Evolutionary conservation across 1,284 basidiomycete species (phyloP).

Genomic region (Wallemia mellicola): DNA sequence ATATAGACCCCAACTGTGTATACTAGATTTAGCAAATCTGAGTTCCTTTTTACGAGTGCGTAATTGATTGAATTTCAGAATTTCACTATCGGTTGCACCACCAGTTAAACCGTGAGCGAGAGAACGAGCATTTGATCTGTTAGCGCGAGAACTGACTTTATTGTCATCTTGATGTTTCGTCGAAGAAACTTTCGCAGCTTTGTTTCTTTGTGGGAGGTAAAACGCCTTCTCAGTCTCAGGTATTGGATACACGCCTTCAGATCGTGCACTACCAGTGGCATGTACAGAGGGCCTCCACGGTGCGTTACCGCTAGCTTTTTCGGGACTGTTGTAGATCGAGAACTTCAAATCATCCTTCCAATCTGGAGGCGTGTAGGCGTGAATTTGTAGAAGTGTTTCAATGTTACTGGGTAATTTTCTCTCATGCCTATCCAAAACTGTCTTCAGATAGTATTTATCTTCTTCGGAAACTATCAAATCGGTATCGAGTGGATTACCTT

Average conservation of each 20-base stretch:
- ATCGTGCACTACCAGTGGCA: slow-evolving; percentile 50
- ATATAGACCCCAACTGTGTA: slow-evolving; percentile 93
- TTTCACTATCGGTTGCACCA: slow-evolving; percentile 20
- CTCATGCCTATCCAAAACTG: slow-evolving; percentile 23
- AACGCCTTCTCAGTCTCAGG: slow-evolving; percentile 67
- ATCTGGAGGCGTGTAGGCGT: slow-evolving; percentile 2
- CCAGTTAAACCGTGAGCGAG: slow-evolving; percentile 69
- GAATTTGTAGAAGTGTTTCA: slow-evolving; percentile 2
- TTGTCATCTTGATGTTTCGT: slow-evolving; percentile 15
- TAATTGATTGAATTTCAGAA: slow-evolving; percentile 90
- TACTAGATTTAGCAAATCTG: slow-evolving; percentile 76
- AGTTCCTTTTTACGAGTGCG: slow-evolving; percentile 94
- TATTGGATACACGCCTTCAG: slow-evolving; percentile 85
- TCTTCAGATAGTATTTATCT: slow-evolving; percentile 55
- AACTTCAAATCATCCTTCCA: slow-evolving; percentile 6
- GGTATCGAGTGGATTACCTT: not conserved
- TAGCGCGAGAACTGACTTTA: slow-evolving; percentile 37
- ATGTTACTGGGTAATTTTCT: not conserved
- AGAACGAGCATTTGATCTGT: slow-evolving; percentile 75
- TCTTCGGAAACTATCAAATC: slow-evolving; percentile 60
- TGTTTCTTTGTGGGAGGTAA: slow-evolving; percentile 33
- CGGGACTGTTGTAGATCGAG: slow-evolving; percentile 7
- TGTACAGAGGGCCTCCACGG: slow-evolving; percentile 24
- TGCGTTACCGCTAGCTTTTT: slow-evolving; percentile 3
- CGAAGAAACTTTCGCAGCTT: slow-evolving; percentile 16